phyloP scores from a whole-genome alignment of 495 filamentous ascomycete genomes.

The Monascus purpureus region DNA sequence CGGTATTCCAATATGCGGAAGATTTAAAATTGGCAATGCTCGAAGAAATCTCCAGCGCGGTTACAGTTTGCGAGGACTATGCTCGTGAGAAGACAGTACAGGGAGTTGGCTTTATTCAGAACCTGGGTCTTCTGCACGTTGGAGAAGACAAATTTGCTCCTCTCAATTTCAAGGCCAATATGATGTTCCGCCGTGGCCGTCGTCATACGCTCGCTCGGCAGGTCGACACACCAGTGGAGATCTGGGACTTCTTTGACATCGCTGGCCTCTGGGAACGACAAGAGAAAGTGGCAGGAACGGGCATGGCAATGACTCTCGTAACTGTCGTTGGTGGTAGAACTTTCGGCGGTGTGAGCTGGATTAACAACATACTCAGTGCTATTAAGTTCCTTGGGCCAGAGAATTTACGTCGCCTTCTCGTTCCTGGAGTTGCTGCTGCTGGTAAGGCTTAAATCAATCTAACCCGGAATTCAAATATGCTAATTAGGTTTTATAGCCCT shows the following conservation, averaged over 20 bases:
- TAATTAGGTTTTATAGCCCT: slow-evolving; percentile 39
- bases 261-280: slow-evolving; percentile 70
- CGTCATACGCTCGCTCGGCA: slow-evolving; percentile 67
- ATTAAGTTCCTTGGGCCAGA: slow-evolving; percentile 70
- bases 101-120: slow-evolving; percentile 78
- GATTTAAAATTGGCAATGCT: slow-evolving; percentile 87
- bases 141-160: slow-evolving; percentile 67
- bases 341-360: slow-evolving; percentile 72
- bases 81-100: slow-evolving; percentile 63
- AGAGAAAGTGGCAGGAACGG: slow-evolving; percentile 83
- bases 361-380: slow-evolving; percentile 73
- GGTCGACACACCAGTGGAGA: slow-evolving; percentile 73
- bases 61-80: slow-evolving; percentile 68
- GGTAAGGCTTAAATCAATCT: slow-evolving; percentile 49
- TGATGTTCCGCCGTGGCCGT: slow-evolving; percentile 74
- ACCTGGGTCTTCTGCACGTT: slow-evolving; percentile 75
- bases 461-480: slow-evolving; percentile 5
- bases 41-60: slow-evolving; percentile 64
- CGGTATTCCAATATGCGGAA: slow-evolving; percentile 84
- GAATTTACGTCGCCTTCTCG: slow-evolving; percentile 64
- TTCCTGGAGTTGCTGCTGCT: slow-evolving; percentile 64
- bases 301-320: slow-evolving; percentile 88
- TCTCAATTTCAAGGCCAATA: slow-evolving; percentile 71
- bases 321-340: slow-evolving; percentile 70
- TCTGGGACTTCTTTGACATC: slow-evolving; percentile 89